phyloP scores from a whole-genome alignment of 1,139 yeast genomes.

The Hemisphaericaspora subhashii region DNA sequence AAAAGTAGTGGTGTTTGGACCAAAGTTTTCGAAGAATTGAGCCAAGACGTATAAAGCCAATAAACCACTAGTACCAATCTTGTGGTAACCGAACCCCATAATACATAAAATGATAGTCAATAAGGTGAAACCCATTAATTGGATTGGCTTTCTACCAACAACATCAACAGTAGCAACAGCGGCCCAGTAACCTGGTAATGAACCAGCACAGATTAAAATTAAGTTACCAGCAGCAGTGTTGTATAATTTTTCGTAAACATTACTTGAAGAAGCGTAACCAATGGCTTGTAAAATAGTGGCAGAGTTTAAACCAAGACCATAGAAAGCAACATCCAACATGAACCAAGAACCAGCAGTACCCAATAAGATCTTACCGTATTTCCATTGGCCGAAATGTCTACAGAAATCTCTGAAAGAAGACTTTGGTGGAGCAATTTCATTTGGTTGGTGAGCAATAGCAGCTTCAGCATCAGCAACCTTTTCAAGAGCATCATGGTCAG shows the following conservation, averaged over 20 bases:
- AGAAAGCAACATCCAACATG: constrained; percentile 91
- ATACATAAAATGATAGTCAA: constrained; percentile 68
- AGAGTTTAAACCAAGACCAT: constrained; percentile 82
- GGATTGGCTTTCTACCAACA: constrained; percentile 81
- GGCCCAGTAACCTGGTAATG: constrained; percentile 89
- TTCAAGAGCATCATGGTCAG: constrained; percentile 52
- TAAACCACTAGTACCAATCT: constrained; percentile 57
- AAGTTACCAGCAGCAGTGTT: constrained; percentile 86
- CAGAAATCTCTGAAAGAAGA: constrained; percentile 63
- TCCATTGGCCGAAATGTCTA: constrained; percentile 83
- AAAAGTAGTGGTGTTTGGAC: constrained; percentile 96
- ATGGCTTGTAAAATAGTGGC: constrained; percentile 81
- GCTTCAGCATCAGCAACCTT: constrained; percentile 62
- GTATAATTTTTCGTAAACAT: constrained; percentile 64
- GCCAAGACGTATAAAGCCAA: constrained; percentile 73
- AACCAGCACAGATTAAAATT: constrained; percentile 87
- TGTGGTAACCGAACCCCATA: constrained; percentile 80
- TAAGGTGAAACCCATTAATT: constrained; percentile 67
- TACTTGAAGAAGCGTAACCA: constrained; percentile 71
- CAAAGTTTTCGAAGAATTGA: constrained; percentile 86
- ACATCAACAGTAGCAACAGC: constrained; percentile 74
- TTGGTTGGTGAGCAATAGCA: constrained; percentile 49
- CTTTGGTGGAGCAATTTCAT: constrained; percentile 52
- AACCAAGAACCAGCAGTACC: constrained; percentile 99
- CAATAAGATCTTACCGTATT: constrained; percentile 74